These are phyloP conservation scores for Lagenaria siceraria DNA, from an alignment of 306 rosid species.

Conservation along the genomic window DNA sequence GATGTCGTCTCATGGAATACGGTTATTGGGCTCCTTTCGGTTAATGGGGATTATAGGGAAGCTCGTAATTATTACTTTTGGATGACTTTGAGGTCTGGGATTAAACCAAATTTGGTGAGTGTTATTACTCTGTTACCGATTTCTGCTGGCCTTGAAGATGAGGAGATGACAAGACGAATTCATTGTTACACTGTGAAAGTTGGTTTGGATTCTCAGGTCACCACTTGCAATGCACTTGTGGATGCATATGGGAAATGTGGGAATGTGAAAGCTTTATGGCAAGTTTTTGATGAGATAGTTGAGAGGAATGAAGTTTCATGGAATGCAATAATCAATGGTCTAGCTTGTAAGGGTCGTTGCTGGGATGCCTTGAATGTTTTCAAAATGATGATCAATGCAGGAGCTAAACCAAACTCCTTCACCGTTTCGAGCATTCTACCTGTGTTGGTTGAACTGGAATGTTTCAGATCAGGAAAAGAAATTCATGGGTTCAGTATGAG, in stretches of 20 bases:
- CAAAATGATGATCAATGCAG: conserved; percentile 44
- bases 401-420: conserved; percentile 50
- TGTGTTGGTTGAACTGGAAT: conserved; percentile 51
- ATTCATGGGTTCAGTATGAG: conserved; percentile 59
- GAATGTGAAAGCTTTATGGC: conserved; percentile 37
- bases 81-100: conserved; percentile 26
- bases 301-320: conserved; percentile 71
- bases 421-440: conserved; percentile 67
- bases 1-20: conserved; percentile 80
- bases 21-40: conserved; percentile 44
- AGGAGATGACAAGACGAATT: conserved; percentile 31
- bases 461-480: conserved; percentile 42
- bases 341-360: conserved; percentile 36
- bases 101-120: conserved; percentile 47
- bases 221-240: conserved; percentile 51
- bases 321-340: conserved; percentile 66
- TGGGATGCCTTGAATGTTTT: conserved; percentile 39
- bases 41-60: conserved; percentile 25
- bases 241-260: conserved; percentile 83
- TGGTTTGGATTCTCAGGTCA: conserved; percentile 49
- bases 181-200: conserved; percentile 63
- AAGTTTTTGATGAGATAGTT: conserved; percentile 54
- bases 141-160: conserved; percentile 43
- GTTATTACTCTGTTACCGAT: conserved; percentile 49
- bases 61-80: conserved; percentile 29